Base-by-base conservation (phyloP, 148 eudicot genomes). In the Rhododendron mucronatum region DNA sequence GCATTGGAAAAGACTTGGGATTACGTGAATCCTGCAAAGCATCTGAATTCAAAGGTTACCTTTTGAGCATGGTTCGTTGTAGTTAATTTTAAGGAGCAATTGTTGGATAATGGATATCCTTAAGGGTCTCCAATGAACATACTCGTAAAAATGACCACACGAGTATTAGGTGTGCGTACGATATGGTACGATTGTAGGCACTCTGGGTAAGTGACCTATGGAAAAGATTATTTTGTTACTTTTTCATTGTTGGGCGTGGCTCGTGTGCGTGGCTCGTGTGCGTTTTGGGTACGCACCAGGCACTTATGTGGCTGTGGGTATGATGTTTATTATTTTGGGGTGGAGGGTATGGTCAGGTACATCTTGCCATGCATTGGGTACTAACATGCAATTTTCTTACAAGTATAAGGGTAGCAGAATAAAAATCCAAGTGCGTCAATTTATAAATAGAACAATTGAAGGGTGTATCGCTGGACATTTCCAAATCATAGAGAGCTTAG, bases 1-100 rank as follows among this genome's bases (percentile, higher is more conserved):
- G 99, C 98, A 78, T 86, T 93, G 87, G 99, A 97, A 85, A 95
- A 94, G 92, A 97, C 99, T 14, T 97, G 99, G 99, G 99, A 97
- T 89, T 93, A 91, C 74, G 86, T 95, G 83, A 83, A 90, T 26
- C 94, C 95, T 55, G 98, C 93, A 78, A 93, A 88, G 96, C 94
- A 53, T 89, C 91, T 69, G 96, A 93, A 87, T 97, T 97, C 69
- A 93, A 91, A 93, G 99, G 99, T 97, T 74, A 15, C 5, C 87
- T 84, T 51, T 33, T 55, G 76, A 82, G 23, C 67, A 50, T 84
- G 13, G 26, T 75, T 35, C 50, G 11, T 39, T 74, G 20, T 48
- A 30, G n/a, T 75, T 57, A 30, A 80, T 80, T 33, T 82, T 82
- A 37, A 21, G 73, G 30, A 81, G 21, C 48, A 57, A 14, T 21